phyloP scores from a whole-genome alignment of 2,329 filamentous ascomycete species.

The Pestalotiopsis sp. region DNA sequence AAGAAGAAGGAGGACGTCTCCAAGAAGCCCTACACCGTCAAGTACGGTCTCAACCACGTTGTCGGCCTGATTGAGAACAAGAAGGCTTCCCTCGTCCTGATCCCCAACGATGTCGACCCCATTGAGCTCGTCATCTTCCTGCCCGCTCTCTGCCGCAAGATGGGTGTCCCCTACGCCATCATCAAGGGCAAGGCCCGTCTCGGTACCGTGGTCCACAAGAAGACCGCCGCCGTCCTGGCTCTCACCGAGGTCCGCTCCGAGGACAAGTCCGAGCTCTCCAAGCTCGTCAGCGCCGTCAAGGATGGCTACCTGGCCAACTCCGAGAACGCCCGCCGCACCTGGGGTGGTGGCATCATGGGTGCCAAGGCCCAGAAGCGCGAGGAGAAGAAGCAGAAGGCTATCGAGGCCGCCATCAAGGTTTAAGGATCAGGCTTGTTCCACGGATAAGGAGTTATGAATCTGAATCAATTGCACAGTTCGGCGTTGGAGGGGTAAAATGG shows the following conservation, averaged over 20 bases:
- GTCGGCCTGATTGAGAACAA: slow-evolving; percentile 98
- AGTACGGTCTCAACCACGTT: slow-evolving; percentile 99
- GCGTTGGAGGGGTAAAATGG: slow-evolving; percentile 39
- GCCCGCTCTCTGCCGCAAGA: slow-evolving; percentile 99
- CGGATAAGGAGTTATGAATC: slow-evolving; percentile 32
- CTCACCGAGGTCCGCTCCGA: slow-evolving; percentile 95
- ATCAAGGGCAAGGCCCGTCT: slow-evolving; percentile 99
- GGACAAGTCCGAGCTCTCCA: slow-evolving; percentile 98
- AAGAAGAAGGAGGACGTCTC: slow-evolving; percentile 99
- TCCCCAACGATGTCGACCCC: slow-evolving; percentile 99
- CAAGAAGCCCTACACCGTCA: slow-evolving; percentile 99
- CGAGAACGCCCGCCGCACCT: slow-evolving; percentile 88
- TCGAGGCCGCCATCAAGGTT: slow-evolving; percentile 97
- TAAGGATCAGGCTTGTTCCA: slow-evolving; percentile 50
- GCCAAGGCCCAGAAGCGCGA: slow-evolving; percentile 82
- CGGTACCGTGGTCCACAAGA: slow-evolving; percentile 99
- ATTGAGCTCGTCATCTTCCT: slow-evolving; percentile 99
- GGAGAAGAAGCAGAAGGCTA: slow-evolving; percentile 90
- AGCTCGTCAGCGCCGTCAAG: slow-evolving; percentile 96
- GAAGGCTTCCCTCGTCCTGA: slow-evolving; percentile 97
- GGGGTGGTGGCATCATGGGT: slow-evolving; percentile 99
- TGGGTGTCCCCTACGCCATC: slow-evolving; percentile 99
- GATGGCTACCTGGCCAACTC: slow-evolving; percentile 97
- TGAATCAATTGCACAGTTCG: slow-evolving; percentile 34
- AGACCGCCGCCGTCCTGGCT: slow-evolving; percentile 96